Evolutionary conservation across 78 protist genomes (phyloP), one percentile per base, ranked within the genome.

Genomic region (Guillardia theta): DNA sequence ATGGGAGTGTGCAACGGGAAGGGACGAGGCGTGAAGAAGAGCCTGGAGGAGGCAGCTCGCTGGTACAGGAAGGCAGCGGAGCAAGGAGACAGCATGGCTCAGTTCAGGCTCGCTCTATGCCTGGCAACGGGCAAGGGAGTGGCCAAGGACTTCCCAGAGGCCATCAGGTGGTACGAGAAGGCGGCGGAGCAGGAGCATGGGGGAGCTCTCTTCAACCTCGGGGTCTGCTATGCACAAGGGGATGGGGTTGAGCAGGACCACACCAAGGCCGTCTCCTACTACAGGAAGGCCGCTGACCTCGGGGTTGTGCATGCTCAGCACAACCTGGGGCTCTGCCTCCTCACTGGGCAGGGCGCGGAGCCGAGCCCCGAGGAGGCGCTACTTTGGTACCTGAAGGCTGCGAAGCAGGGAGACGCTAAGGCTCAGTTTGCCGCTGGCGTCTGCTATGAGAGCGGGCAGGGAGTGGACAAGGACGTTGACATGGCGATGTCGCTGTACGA

Each of bases 61-160:
- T 88, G 93, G 93, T 88, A 33, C 62, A 54, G 54, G 48, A 45
- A 22, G 93, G 54, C 93, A 21, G 93, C 93, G 46, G 93, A 88
- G 64, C 93, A 88, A 41, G 93, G 93, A 19, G 93, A 88, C 64
- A 12, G 46, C 54, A 88, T 48, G 76, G 93, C 93, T 54, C 93
- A 88, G 64, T 48, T 88, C 64, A 54, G 62, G 30, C 64, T 88
- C 45, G 93, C 93, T 5, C 93, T 48, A 6, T 45, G 70, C 62
- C 19, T 88, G 36, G 93, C 93, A 6, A 27, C 70, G 46, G 93
- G 93, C 54, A 27, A 88, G 93, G 93, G 93, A 19, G 6, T 48
- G n/a, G 93, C 27, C 47, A 88, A 88, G 93, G 54, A 45, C 64
- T 22, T 41, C 33, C 46, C 9, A 64, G 47, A 45, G 64, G 93